phyloP scores from a whole-genome alignment of 1,284 basidiomycete genomes.

The Cryptococcus depauperatus region DNA sequence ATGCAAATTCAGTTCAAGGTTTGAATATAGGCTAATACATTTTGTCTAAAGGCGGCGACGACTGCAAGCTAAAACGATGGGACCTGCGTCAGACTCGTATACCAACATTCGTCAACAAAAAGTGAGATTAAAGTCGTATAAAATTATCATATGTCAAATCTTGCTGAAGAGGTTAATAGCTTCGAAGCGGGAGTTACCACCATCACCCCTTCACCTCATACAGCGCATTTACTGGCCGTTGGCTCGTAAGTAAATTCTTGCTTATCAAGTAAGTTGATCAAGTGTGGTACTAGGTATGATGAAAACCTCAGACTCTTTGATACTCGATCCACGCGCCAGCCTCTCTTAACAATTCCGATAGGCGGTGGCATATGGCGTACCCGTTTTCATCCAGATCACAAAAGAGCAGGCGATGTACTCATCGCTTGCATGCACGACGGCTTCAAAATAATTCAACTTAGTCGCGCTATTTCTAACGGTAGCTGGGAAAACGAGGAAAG shows the following conservation, averaged over 20 bases:
- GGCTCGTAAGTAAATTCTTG: slow-evolving; percentile 60
- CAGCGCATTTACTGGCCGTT: slow-evolving; percentile 77
- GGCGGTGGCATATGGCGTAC: slow-evolving; percentile 93
- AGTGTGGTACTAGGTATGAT: slow-evolving; percentile 77
- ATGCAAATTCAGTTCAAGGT: slow-evolving; percentile 8
- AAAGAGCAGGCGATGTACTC: slow-evolving; percentile 61
- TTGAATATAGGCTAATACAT: neutral
- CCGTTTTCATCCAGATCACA: slow-evolving; percentile 78
- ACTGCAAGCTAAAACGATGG: slow-evolving; percentile 84
- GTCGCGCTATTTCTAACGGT: slow-evolving; percentile 15
- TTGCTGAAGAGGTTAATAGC: slow-evolving; percentile 43
- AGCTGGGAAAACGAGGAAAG: neutral
- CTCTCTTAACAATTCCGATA: slow-evolving; percentile 59
- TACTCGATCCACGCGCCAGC: slow-evolving; percentile 56
- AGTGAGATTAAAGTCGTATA: too few relatives aligned
- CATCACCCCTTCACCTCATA: slow-evolving; percentile 73
- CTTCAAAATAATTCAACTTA: slow-evolving; percentile 68
- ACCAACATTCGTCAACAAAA: slow-evolving; percentile 65
- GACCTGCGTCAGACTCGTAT: slow-evolving; percentile 62
- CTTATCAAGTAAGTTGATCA: slow-evolving; percentile 67
- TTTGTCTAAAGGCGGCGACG: slow-evolving; percentile 69
- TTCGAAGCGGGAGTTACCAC: slow-evolving; percentile 91
- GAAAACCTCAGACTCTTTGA: slow-evolving; percentile 75
- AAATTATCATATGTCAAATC: neutral
- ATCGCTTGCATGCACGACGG: slow-evolving; percentile 97